These are phyloP conservation scores for Coemansia sp. DNA, from an alignment of 192 early-diverging fungal species.

Conservation along the genomic window DNA sequence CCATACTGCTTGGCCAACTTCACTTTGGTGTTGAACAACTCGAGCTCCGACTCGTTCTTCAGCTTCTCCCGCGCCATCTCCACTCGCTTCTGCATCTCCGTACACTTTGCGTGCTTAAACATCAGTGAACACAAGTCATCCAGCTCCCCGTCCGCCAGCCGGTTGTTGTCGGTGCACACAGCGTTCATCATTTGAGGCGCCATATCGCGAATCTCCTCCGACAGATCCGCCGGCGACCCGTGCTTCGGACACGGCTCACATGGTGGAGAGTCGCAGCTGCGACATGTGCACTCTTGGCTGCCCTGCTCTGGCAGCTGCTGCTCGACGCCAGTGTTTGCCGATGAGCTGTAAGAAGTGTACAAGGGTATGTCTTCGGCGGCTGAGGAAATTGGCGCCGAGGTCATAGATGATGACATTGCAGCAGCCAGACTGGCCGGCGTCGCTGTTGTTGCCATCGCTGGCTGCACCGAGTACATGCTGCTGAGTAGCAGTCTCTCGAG, in stretches of 20 bases:
- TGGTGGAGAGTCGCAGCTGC: conserved; percentile 14
- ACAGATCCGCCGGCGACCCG: conserved; percentile 37
- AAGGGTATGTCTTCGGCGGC: not conserved
- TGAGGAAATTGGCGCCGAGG: not conserved
- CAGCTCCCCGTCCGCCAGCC: conserved; percentile 46
- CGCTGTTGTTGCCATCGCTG: not conserved
- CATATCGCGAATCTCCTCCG: conserved; percentile 40
- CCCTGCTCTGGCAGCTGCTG: conserved; percentile 3
- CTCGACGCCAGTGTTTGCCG: not conserved
- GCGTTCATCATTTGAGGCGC: conserved; percentile 44
- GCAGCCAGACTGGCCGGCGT: not conserved
- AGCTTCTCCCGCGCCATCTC: conserved; percentile 37
- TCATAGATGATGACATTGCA: not conserved
- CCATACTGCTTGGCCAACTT: conserved; percentile 35
- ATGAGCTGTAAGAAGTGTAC: not conserved
- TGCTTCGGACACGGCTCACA: conserved; percentile 41
- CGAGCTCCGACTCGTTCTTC: conserved; percentile 37
- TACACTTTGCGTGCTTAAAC: conserved; percentile 54
- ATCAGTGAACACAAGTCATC: conserved; percentile 51
- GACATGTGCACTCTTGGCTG: conserved; percentile 28
- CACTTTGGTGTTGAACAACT: conserved; percentile 35
- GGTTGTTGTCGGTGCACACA: conserved; percentile 44
- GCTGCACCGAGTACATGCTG: conserved; percentile 35
- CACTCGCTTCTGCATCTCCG: conserved; percentile 50
- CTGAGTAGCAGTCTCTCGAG: conserved; percentile 49